These are phyloP conservation scores for Phytophthora syringae DNA, from an alignment of 352 stramenopile species.

Conservation along the genomic window DNA sequence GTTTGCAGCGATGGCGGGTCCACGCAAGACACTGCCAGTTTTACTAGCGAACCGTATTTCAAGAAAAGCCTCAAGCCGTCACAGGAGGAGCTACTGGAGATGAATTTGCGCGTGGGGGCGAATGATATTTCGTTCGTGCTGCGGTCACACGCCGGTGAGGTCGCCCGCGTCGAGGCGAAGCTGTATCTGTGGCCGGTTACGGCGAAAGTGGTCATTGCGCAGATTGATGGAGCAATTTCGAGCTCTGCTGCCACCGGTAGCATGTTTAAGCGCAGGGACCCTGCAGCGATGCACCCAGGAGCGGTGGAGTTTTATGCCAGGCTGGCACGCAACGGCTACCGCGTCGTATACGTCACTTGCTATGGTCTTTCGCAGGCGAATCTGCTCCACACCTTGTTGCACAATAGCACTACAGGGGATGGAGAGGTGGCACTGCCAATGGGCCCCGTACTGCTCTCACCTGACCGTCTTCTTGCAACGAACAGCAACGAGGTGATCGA, in stretches of 20 bases:
- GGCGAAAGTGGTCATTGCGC: conserved; percentile 80
- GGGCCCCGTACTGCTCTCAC: conserved; percentile 75
- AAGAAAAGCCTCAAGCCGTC: conserved; percentile 71
- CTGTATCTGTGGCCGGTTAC: conserved; percentile 79
- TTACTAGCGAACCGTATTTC: conserved; percentile 47
- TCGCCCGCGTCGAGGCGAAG: conserved; percentile 55
- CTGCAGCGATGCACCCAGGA: conserved; percentile 54
- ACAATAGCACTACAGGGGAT: conserved; percentile 22
- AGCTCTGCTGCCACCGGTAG: conserved; percentile 44
- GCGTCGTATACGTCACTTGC: conserved; percentile 84
- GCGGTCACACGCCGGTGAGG: conserved; percentile 18
- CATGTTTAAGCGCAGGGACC: conserved; percentile 57
- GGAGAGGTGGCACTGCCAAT: conserved; percentile 54
- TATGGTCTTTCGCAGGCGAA: conserved; percentile 63
- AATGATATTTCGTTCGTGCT: conserved; percentile 83
- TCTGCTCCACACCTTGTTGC: conserved; percentile 52
- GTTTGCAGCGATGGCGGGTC: conserved; percentile 33
- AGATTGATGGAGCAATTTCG: conserved; percentile 85
- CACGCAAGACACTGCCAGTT: conserved; percentile 49
- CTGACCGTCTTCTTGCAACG: conserved; percentile 59
- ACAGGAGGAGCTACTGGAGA: conserved; percentile 61
- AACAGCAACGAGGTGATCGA: conserved; percentile 52
- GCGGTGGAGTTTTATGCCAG: conserved; percentile 81
- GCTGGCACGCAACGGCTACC: conserved; percentile 73
- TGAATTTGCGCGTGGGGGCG: conserved; percentile 61